These are phyloP conservation scores for Magnolia kwangsiensis DNA, from an alignment of 164 flowering plant species.

Conservation along the genomic window DNA sequence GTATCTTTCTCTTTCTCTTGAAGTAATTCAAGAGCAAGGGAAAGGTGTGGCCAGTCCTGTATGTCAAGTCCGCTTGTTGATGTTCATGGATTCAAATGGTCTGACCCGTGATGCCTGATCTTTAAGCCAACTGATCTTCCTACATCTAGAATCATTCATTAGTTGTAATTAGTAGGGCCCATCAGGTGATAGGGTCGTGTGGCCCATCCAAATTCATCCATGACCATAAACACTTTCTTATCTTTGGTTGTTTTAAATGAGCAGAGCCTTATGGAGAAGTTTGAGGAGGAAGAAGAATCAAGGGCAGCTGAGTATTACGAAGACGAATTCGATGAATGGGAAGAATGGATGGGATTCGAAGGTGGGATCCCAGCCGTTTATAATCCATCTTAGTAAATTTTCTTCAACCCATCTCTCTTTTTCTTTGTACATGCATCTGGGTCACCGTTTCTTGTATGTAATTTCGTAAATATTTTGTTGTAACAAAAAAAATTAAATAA, in stretches of 20 bases:
- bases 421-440: background rate
- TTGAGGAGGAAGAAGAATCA: conserved; percentile 19
- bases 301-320: background rate
- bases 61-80: no score
- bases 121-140: no score
- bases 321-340: conserved; percentile 27
- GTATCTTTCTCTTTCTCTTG: no score
- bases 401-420: background rate
- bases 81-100: no score
- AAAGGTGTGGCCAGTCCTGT: no score
- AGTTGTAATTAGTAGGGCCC: no score
- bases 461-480: background rate
- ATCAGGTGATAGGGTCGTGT: no score
- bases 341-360: conserved; percentile 37
- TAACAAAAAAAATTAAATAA: no score
- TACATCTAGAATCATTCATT: no score
- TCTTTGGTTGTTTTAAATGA: background rate
- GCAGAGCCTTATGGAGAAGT: conserved; percentile 28
- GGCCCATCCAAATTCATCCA: background rate
- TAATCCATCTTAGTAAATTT: conserved; percentile 7
- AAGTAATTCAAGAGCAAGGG: no score
- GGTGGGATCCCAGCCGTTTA: conserved; percentile 26
- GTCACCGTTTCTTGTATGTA: background rate
- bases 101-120: no score
- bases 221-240: background rate